Evolutionary conservation across 148 eudicot species (phyloP), one percentile per base, ranked within the genome.

Genomic region (Vaccinium darrowii): DNA sequence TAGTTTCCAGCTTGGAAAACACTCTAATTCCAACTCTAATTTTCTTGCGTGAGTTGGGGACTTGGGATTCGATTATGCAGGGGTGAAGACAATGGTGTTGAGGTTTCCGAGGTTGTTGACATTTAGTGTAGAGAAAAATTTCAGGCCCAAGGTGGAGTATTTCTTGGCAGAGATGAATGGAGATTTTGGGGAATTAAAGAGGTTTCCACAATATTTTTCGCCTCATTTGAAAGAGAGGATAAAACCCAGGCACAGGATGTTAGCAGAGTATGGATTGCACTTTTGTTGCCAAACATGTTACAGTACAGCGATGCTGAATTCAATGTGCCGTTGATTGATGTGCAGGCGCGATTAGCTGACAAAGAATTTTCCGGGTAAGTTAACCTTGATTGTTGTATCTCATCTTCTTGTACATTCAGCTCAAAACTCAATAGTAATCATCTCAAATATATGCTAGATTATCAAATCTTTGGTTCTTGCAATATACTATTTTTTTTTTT

Each of bases 201-300:
- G 84, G 89, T 97, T 97, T 90, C 99, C 98, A 5, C 98, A 97
- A 91, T 93, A 92, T 84, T 97, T 94, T 87, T 92, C 94, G 16
- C 94, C 90, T 90, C 94, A 98, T 89, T 91, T 95, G 91, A 96
- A 95, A 25, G 86, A 92, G 76, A 97, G 89, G 93, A 95, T 97
- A 57, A 94, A 88, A 86, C 90, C 90, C 10, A 79, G 96, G 76
- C 95, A 92, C 87, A 81, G 81, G 88, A 79, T 88, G 62, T 88
- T 95, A 84, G 76, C 86, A 63, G 92, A 95, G 72, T 88, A 87
- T 78, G 93, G 98, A 27, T 82, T 74, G 87, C 88, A 9, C 90
- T 97, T 91, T 39, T 92, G 15, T 83, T 97, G 85, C 87, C 89
- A 43, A 92, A 95, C 60, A 97, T 97, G 98, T 84, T 97, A 84